phyloP scores from a whole-genome alignment of 352 stramenopile species.

The Aphanomyces cochlioides region DNA sequence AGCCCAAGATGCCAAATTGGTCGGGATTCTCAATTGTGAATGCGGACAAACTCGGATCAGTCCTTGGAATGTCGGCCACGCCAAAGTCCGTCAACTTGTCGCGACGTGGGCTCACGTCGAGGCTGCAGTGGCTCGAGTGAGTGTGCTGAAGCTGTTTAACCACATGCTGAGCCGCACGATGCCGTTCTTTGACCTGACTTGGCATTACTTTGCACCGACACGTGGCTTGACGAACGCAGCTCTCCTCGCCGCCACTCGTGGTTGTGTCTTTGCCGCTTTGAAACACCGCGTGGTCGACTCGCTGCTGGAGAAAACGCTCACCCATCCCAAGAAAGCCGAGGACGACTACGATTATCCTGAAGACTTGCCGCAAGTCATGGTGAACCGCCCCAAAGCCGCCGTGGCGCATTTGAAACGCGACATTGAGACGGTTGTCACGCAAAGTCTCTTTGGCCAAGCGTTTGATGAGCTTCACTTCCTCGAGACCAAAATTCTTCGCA shows the following conservation, averaged over 20 bases:
- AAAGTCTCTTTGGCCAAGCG: slow-evolving; percentile 79
- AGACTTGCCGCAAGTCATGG: slow-evolving; percentile 72
- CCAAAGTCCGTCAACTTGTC: slow-evolving; percentile 27
- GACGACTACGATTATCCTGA: slow-evolving; percentile 92
- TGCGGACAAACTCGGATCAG: neutral
- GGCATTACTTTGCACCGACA: slow-evolving; percentile 56
- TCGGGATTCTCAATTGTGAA: slow-evolving; percentile 11
- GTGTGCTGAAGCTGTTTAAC: slow-evolving; percentile 72
- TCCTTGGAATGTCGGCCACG: slow-evolving; percentile 28
- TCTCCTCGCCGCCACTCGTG: slow-evolving; percentile 59
- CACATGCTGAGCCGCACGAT: slow-evolving; percentile 60
- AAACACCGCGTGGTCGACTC: slow-evolving; percentile 74
- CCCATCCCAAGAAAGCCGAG: slow-evolving; percentile 69
- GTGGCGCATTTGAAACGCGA: slow-evolving; percentile 59
- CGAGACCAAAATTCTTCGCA: slow-evolving; percentile 61
- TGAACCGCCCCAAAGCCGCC: slow-evolving; percentile 84
- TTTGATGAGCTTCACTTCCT: slow-evolving; percentile 87
- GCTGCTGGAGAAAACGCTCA: slow-evolving; percentile 72
- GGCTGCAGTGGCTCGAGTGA: slow-evolving; percentile 47
- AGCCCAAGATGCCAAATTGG: slow-evolving; percentile 22
- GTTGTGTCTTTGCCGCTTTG: slow-evolving; percentile 66
- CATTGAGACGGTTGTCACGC: slow-evolving; percentile 53
- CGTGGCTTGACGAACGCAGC: slow-evolving; percentile 30
- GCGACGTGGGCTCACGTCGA: slow-evolving; percentile 19
- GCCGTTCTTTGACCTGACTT: slow-evolving; percentile 74